Base-by-base conservation (phyloP, 2,329 filamentous ascomycete genomes). In the Penicillium sp. region DNA sequence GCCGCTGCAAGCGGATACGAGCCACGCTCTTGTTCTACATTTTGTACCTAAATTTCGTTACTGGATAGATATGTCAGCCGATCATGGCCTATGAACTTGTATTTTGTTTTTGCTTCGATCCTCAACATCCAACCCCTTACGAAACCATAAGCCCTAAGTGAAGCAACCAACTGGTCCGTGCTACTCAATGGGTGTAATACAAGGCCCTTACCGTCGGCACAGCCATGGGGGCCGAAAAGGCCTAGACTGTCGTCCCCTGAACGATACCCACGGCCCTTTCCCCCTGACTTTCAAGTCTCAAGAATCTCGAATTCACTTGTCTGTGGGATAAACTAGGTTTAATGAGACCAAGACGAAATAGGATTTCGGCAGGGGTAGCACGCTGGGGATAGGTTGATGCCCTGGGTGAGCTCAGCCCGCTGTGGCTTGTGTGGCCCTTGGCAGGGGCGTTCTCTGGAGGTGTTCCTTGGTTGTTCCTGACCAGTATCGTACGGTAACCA, bases 11-110 rank as follows among this genome's bases (percentile, higher is more conserved):
- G 57, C 55, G 57, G 55, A 52, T 55, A 60, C 43, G 54, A 63
- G 58, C 56, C 48, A 62, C 51, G 55, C 51, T 48, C 54, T 41
- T 49, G 49, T 51, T 55, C 49, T 58, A 61, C 50, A 55, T 52
- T 44, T 26, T 60, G 58, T 58, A 56, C 45, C 47, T 58, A 53
- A 39, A 39, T 54, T 29, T 52, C 48, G 51, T 41, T 45, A 45
- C 34, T 49, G 49, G 51, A 56, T 58, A 60, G 53, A 60, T 48
- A 54, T 52, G 46, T 45, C 45, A 49, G 58, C 47, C 49, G 42
- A 44, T 39, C 39, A 52, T 49, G 49, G 50, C 49, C 47, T 45
- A 60, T 58, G 50, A 58, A 49, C 45, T 23, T 55, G 49, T 53
- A 47, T 46, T 56, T 45, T 52, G 21, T 16, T 28, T 16, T 28